phyloP scores from a whole-genome alignment of 2,329 filamentous ascomycete species.

The Fusarium virguliforme region DNA sequence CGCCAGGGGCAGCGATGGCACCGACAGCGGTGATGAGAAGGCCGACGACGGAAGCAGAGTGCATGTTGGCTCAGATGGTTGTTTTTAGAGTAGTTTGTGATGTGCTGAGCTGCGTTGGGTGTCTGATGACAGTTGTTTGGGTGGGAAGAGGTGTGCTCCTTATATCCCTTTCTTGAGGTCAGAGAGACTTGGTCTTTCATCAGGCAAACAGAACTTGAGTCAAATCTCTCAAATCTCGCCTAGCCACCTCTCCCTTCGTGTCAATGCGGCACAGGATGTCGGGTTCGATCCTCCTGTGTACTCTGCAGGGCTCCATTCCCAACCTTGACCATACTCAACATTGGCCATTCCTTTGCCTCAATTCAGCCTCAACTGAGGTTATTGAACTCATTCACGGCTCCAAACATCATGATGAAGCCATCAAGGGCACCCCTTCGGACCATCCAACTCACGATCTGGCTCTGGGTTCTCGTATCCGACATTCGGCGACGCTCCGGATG shows the following conservation, averaged over 20 bases:
- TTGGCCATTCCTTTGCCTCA: background rate
- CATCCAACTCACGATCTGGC: background rate
- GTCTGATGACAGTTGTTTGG: constrained; percentile 26
- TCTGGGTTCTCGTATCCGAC: background rate
- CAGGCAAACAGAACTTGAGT: background rate
- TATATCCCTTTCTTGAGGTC: constrained; percentile 19
- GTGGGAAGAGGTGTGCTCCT: background rate
- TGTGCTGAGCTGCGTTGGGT: constrained; percentile 16
- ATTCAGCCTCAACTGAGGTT: constrained; percentile 18
- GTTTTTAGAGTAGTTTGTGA: constrained; percentile 16
- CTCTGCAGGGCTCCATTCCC: background rate
- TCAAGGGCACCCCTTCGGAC: background rate
- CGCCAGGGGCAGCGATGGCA: constrained; percentile 28
- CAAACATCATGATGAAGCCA: background rate
- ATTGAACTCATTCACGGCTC: constrained; percentile 31
- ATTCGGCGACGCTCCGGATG: background rate
- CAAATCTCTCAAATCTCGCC: background rate
- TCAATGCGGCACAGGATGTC: no score
- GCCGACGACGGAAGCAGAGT: constrained; percentile 24
- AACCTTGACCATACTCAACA: no score
- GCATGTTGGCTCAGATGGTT: constrained; percentile 34
- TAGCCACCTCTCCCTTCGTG: background rate
- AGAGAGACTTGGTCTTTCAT: background rate
- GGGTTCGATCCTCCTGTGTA: background rate
- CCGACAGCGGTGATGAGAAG: constrained; percentile 27